Evolutionary conservation across 768 basidiomycete species (phyloP).

Genomic region (Auricularia cornea): DNA sequence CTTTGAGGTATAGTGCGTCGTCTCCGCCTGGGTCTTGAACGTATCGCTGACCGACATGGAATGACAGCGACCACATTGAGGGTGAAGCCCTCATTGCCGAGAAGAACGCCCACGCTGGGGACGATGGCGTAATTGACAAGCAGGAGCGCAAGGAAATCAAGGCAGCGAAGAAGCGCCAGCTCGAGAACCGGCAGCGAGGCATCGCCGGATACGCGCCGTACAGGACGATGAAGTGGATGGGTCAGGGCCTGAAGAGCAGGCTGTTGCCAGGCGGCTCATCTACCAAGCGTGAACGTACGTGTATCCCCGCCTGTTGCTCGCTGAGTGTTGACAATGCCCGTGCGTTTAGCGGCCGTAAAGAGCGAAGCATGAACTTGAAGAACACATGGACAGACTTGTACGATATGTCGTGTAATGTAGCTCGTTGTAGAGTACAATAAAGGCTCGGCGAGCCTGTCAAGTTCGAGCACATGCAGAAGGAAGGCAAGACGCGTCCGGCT

Average conservation of each 20-base stretch:
- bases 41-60: neutral
- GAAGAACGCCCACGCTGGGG: constrained; percentile 32
- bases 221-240: constrained; percentile 30
- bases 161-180: constrained; percentile 35
- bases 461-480: too few relatives aligned
- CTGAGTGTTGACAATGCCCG: too few relatives aligned
- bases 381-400: too few relatives aligned
- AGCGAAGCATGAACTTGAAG: too few relatives aligned
- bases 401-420: too few relatives aligned
- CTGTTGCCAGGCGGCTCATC: constrained; percentile 8
- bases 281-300: constrained; percentile 17
- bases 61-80: constrained; percentile 33
- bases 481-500: too few relatives aligned
- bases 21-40: neutral
- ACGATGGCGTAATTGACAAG: constrained; percentile 28
- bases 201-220: constrained; percentile 25
- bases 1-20: constrained; percentile 25
- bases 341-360: too few relatives aligned
- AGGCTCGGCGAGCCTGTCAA: too few relatives aligned
- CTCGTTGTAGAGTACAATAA: too few relatives aligned
- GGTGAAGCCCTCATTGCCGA: constrained; percentile 38
- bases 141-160: constrained; percentile 27
- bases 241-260: constrained; percentile 27
- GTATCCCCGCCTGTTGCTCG: too few relatives aligned
- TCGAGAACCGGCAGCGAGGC: constrained; percentile 35